These are phyloP conservation scores for Penicillium desertorum DNA, from an alignment of 495 filamentous ascomycete species.

Conservation along the genomic window DNA sequence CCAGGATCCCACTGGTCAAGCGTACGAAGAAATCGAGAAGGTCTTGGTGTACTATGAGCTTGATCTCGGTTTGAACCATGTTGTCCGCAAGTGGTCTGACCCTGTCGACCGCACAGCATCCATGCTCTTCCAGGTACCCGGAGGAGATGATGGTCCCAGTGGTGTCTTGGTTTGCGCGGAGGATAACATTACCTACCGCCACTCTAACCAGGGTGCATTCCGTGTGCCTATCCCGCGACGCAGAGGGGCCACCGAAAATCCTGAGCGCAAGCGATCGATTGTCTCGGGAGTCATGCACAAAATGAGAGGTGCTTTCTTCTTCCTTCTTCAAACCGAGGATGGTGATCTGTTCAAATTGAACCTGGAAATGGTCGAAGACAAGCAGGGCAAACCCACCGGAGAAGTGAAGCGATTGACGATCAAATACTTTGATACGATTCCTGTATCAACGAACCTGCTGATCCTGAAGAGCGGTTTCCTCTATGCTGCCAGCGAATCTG, in stretches of 20 bases:
- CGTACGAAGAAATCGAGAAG: conserved; percentile 79
- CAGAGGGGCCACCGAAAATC: conserved; percentile 84
- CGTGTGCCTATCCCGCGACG: conserved; percentile 87
- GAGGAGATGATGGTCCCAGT: conserved; percentile 88
- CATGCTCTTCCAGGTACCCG: conserved; percentile 92
- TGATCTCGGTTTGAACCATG: conserved; percentile 94
- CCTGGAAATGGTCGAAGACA: conserved; percentile 84
- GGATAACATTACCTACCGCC: conserved; percentile 91
- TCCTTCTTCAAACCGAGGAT: conserved; percentile 91
- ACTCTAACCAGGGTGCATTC: conserved; percentile 87
- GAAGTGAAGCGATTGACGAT: conserved; percentile 84
- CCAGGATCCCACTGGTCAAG: conserved; percentile 84
- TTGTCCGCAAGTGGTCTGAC: conserved; percentile 93
- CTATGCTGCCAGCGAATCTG: conserved; percentile 88
- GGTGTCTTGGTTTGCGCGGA: conserved; percentile 94
- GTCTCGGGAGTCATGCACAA: conserved; percentile 94
- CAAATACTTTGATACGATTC: conserved; percentile 97
- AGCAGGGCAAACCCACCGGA: conserved; percentile 70
- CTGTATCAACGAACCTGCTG: conserved; percentile 77
- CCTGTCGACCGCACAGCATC: conserved; percentile 86
- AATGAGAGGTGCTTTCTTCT: conserved; percentile 96
- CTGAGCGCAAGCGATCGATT: conserved; percentile 81
- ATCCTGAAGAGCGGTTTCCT: conserved; percentile 96
- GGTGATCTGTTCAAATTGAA: conserved; percentile 97
- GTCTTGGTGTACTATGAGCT: conserved; percentile 95